Percentiles rank a stretch among this genome's conserved stretches.
Conservation (phyloP, 371 early-diverging fungal species). For the Lichtheimia corymbifera region DNA sequence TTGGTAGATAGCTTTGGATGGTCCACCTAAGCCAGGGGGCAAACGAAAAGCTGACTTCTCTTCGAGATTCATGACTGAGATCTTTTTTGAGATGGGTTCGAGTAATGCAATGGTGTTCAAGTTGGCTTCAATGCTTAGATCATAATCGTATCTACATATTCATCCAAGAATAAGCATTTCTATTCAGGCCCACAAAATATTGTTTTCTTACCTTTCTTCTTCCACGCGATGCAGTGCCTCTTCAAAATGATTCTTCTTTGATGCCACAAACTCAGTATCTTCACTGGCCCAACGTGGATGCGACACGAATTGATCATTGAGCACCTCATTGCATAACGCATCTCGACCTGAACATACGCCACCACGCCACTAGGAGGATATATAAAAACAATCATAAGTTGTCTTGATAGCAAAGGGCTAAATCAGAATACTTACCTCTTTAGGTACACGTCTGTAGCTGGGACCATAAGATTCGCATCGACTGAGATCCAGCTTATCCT, state of each 20-base stretch:
- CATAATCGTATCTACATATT: constrained; percentile 91
- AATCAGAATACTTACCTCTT: constrained; percentile 44
- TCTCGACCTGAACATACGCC: constrained; percentile 88
- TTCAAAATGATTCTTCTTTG: constrained; percentile 94
- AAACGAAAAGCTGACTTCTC: constrained; percentile 75
- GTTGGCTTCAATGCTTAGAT: constrained; percentile 95
- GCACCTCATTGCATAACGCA: constrained; percentile 87
- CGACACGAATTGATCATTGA: constrained; percentile 95
- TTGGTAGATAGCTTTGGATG: constrained; percentile 84
- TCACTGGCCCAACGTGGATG: constrained; percentile 97
- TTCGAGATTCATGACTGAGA: constrained; percentile 81
- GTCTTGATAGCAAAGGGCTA: neutral
- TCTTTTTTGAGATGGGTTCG: constrained; percentile 80
- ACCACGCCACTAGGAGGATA: constrained; percentile 30
- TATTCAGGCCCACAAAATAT: neutral
- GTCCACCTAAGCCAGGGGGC: constrained; percentile 78
- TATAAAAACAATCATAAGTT: too few species aligned
- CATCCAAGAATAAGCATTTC: constrained; percentile 24
- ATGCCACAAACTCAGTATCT: constrained; percentile 90
- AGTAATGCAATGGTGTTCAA: constrained; percentile 87
- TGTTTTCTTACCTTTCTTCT: constrained; percentile 78
- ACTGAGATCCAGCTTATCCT: constrained; percentile 55
- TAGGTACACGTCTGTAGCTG: constrained; percentile 70
- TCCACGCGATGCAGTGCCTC: constrained; percentile 96
- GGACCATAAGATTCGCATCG: constrained; percentile 55